Evolutionary conservation across 345 rosid genomes (phyloP), one percentile per base, ranked within the genome.

Genomic region (Bruguiera sexangula): DNA sequence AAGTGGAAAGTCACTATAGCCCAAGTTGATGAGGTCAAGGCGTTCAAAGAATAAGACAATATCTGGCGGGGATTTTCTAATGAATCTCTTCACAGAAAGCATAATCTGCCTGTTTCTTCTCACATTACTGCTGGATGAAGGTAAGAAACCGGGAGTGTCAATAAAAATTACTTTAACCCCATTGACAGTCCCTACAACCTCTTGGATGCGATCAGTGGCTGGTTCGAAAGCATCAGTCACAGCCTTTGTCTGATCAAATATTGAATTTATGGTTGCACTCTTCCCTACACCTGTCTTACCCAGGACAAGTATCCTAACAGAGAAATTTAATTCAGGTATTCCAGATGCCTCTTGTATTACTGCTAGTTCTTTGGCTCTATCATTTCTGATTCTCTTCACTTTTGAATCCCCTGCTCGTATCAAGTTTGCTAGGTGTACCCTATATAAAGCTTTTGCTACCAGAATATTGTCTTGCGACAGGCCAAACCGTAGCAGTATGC

Each of bases 221-320:
- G 97, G 96, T 66, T 59, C 75, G 82, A 95, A 95, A 62, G 99
- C 99, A 80, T 81, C 79, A 32, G 97, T 95, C 75, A 75, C 71
- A 21, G 90, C 80, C 84, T 81, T 92, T 21, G 78, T 64, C 76
- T 92, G 89, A 79, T 85, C 89, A 54, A 92, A 85, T 22, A 95
- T 76, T 11, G 99, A 89, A 82, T 95, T 95, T 83, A 88, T 88
- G 52, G 99, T 95, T 50, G 99, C 96, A 77, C 97, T 95, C 87
- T 95, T 95, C 75, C 99, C 97, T 29, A 92, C 95, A 19, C 99
- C 99, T 24, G 99, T 87, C 83, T 84, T 95, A 65, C 99, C 99
- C 27, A 95, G 73, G 66, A 92, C 91, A 62, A 95, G 92, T 75
- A 95, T 82, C 82, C 90, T 81, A 34, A 92, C 50, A 48, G 96